phyloP scores from a whole-genome alignment of 1,284 basidiomycete genomes.

The Trichosporon ovoides region DNA sequence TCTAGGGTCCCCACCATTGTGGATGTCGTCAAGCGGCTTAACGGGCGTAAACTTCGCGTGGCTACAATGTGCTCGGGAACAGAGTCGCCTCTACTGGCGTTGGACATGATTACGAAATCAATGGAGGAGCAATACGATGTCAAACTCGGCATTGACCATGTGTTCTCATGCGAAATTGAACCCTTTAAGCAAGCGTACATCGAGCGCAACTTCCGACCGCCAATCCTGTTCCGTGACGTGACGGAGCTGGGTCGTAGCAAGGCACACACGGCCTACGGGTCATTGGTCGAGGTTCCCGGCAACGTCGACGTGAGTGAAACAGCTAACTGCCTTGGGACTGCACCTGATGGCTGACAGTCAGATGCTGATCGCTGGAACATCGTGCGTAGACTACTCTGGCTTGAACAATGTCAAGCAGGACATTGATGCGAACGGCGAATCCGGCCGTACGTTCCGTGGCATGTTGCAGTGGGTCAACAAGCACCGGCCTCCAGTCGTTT shows the following conservation, averaged over 20 bases:
- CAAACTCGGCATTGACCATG: constrained; percentile 73
- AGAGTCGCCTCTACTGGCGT: constrained; percentile 84
- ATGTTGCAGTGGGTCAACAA: constrained; percentile 90
- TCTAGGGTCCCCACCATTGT: constrained; percentile 31
- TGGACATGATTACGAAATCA: constrained; percentile 71
- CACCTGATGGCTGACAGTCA: constrained; percentile 13
- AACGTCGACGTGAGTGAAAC: constrained; percentile 61
- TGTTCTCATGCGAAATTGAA: constrained; percentile 96
- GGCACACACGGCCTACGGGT: constrained; percentile 87
- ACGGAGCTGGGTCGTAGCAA: constrained; percentile 75
- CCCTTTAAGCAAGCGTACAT: constrained; percentile 98
- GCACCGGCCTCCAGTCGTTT: constrained; percentile 81
- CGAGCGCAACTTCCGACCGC: constrained; percentile 78
- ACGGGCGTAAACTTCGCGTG: constrained; percentile 79
- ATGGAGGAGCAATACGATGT: constrained; percentile 65
- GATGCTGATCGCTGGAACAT: constrained; percentile 83
- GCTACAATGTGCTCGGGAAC: constrained; percentile 95
- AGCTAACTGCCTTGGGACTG: too few relatives aligned
- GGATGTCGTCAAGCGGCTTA: constrained; percentile 62
- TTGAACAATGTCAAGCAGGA: constrained; percentile 89
- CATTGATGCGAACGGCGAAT: constrained; percentile 80
- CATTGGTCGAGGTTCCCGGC: constrained; percentile 76
- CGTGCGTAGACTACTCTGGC: constrained; percentile 93
- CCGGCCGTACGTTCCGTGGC: constrained; percentile 78
- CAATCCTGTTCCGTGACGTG: constrained; percentile 87